These are phyloP conservation scores for Starmerella bombi DNA, from an alignment of 805 yeast species.

Conservation along the genomic window DNA sequence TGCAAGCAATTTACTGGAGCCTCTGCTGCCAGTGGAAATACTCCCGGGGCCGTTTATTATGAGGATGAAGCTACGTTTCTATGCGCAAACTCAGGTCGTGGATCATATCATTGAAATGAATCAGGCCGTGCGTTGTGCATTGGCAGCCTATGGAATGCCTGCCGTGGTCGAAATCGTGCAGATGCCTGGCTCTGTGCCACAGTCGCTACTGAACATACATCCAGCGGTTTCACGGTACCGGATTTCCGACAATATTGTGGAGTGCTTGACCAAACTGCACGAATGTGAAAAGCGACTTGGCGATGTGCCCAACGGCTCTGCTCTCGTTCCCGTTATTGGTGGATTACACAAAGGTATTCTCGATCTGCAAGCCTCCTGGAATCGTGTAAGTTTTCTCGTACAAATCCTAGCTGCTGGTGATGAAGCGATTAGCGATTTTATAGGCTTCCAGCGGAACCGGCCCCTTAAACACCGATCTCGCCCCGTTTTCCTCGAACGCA, in stretches of 20 bases:
- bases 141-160: slow-evolving; percentile 43
- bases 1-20: not conserved
- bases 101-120: slow-evolving; percentile 24
- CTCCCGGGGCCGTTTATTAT: slow-evolving; percentile 56
- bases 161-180: slow-evolving; percentile 49
- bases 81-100: slow-evolving; percentile 34
- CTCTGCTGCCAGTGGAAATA: slow-evolving; percentile 49
- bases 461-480: not conserved
- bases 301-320: too few species aligned
- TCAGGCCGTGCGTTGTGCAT: slow-evolving; percentile 15
- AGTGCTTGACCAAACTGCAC: not conserved
- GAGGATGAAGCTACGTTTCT: slow-evolving; percentile 48
- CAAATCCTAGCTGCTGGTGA: not conserved
- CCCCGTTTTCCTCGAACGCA: not conserved
- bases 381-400: not conserved
- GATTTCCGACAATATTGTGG: not conserved
- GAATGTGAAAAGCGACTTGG: not conserved
- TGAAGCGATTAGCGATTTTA: too few species aligned
- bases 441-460: not conserved
- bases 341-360: not conserved
- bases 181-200: slow-evolving; percentile 44
- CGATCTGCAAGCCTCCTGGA: not conserved
- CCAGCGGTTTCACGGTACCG: too few species aligned
- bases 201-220: slow-evolving; percentile 32
- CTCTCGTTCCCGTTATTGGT: not conserved